Evolutionary conservation across 208 protist genomes (phyloP).

Genomic region (Willaertia magna): DNA sequence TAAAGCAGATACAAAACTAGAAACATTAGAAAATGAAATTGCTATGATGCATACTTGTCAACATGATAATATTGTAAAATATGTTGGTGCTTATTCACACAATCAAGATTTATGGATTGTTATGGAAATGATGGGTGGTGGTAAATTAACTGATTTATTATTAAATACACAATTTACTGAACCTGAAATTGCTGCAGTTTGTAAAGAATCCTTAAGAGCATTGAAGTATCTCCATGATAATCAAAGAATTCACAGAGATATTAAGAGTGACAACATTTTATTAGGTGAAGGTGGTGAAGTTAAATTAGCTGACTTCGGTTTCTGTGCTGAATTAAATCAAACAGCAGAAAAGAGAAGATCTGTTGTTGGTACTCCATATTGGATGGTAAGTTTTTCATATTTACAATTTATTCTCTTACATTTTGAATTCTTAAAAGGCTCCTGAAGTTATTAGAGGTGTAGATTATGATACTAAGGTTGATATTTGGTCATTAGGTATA

Average conservation of each 20-base stretch:
- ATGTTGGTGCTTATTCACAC: slow-evolving; percentile 55
- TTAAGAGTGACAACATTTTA: slow-evolving; percentile 39
- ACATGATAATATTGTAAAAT: slow-evolving; percentile 69
- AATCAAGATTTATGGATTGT: slow-evolving; percentile 33
- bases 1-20: slow-evolving; percentile 52
- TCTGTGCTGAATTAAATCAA: slow-evolving; percentile 25
- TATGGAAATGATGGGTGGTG: slow-evolving; percentile 48
- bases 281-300: slow-evolving; percentile 17
- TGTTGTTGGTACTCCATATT: slow-evolving; percentile 51
- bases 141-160: slow-evolving; percentile 44
- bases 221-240: slow-evolving; percentile 43
- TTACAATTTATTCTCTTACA: neutral
- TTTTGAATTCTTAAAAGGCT: neutral
- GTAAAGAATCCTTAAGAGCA: slow-evolving; percentile 21
- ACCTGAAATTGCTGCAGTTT: slow-evolving; percentile 27
- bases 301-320: slow-evolving; percentile 42
- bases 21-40: slow-evolving; percentile 61
- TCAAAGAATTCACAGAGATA: slow-evolving; percentile 35
- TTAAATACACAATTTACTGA: slow-evolving; percentile 34
- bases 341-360: slow-evolving; percentile 28
- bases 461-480: slow-evolving; percentile 35
- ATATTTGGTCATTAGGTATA: slow-evolving; percentile 55
- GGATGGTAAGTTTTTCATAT: neutral
- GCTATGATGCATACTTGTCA: slow-evolving; percentile 58
- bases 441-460: slow-evolving; percentile 38